phyloP scores from a whole-genome alignment of 2,329 filamentous ascomycete species.

The Bipolaris cookei region DNA sequence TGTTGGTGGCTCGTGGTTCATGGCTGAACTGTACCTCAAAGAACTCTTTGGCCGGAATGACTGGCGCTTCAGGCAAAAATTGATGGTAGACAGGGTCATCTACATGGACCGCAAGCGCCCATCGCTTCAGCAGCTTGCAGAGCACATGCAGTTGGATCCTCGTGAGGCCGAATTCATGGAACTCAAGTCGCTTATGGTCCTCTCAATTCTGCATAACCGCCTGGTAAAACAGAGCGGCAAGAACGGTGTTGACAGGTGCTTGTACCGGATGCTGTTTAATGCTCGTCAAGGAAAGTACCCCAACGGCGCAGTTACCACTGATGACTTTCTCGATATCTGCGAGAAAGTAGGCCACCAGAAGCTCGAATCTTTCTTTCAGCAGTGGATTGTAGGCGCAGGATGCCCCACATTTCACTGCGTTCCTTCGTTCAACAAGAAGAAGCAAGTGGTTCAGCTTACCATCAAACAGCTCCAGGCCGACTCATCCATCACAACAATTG shows the following conservation, averaged over 20 bases:
- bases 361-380: conserved; percentile 88
- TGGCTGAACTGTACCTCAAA: conserved; percentile 92
- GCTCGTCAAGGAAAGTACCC: conserved; percentile 80
- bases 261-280: conserved; percentile 84
- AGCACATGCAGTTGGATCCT: conserved; percentile 76
- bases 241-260: conserved; percentile 80
- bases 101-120: conserved; percentile 82
- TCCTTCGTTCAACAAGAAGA: conserved; percentile 97
- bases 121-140: conserved; percentile 80
- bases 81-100: conserved; percentile 79
- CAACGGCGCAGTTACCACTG: conserved; percentile 73
- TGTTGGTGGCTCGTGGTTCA: conserved; percentile 89
- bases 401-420: conserved; percentile 87
- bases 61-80: conserved; percentile 88
- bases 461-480: conserved; percentile 68
- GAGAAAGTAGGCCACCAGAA: conserved; percentile 88
- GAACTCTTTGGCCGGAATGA: conserved; percentile 93
- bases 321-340: conserved; percentile 80
- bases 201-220: conserved; percentile 92
- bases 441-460: conserved; percentile 89
- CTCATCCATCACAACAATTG: conserved; percentile 34
- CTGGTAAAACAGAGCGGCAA: conserved; percentile 88
- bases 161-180: conserved; percentile 91
- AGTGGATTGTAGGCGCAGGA: conserved; percentile 89
- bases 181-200: conserved; percentile 85